Evolutionary conservation across 1,284 basidiomycete genomes (phyloP).

Genomic region (Xerocomus minutiporus): DNA sequence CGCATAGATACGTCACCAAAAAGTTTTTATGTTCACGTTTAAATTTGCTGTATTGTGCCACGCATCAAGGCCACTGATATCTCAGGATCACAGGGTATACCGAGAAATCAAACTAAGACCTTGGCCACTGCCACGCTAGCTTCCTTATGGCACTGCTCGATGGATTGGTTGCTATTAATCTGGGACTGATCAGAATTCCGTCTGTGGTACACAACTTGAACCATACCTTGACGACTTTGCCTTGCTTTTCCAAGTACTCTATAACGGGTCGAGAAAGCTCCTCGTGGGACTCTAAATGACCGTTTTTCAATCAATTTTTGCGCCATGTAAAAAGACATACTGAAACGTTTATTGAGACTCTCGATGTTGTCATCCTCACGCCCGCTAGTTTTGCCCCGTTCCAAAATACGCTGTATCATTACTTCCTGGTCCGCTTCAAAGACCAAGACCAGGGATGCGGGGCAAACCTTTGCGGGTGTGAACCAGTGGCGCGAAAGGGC

Average conservation of each 20-base stretch:
- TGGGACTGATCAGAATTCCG: slow-evolving; percentile 30
- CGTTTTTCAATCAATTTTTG: slow-evolving; percentile 3
- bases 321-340: slow-evolving; percentile 44
- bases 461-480: slow-evolving; percentile 55
- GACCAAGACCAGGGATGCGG: slow-evolving; percentile 79
- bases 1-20: slow-evolving; percentile 29
- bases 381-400: slow-evolving; percentile 91
- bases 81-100: slow-evolving; percentile 15
- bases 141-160: slow-evolving; percentile 70
- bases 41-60: slow-evolving; percentile 6
- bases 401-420: slow-evolving; percentile 82
- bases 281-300: slow-evolving; percentile 73
- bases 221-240: slow-evolving; percentile 66
- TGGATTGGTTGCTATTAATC: slow-evolving; percentile 74
- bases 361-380: slow-evolving; percentile 93
- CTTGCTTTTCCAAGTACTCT: slow-evolving; percentile 68
- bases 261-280: slow-evolving; percentile 97
- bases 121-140: slow-evolving; percentile 55
- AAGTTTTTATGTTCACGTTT: slow-evolving; percentile 45
- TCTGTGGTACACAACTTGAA: not conserved
- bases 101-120: slow-evolving; percentile 32
- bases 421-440: slow-evolving; percentile 82
- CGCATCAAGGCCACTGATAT: slow-evolving; percentile 10
- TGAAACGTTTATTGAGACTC: slow-evolving; percentile 95
- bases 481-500: not conserved